Conservation (phyloP, 2,329 filamentous ascomycete species). For the Botrytis tulipae region DNA sequence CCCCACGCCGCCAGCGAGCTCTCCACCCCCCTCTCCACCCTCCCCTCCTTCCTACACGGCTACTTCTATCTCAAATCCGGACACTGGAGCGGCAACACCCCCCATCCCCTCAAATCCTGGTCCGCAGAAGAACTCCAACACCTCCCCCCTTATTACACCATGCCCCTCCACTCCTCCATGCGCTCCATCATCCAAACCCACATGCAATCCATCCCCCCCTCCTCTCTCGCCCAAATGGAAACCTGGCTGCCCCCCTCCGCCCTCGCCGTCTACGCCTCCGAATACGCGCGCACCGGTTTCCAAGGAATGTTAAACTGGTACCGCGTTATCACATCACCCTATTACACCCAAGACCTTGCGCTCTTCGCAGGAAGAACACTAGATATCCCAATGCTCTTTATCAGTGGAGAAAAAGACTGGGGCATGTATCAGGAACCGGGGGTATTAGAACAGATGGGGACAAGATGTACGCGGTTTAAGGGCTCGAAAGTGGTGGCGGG, state of each 20-base stretch:
- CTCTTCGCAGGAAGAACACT: slow-evolving; percentile 60
- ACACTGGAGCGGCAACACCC: slow-evolving; percentile 55
- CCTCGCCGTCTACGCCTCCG: slow-evolving; percentile 57
- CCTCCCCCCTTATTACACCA: slow-evolving; percentile 68
- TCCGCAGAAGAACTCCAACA: slow-evolving; percentile 54
- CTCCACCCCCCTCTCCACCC: slow-evolving; percentile 34
- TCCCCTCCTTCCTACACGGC: slow-evolving; percentile 54
- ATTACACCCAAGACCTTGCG: slow-evolving; percentile 50
- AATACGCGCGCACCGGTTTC: slow-evolving; percentile 62
- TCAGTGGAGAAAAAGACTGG: slow-evolving; percentile 65
- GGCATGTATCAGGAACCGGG: slow-evolving; percentile 67
- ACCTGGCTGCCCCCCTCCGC: slow-evolving; percentile 61
- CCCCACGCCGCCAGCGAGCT: slow-evolving; percentile 48
- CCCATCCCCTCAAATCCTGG: slow-evolving; percentile 55
- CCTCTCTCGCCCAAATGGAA: slow-evolving; percentile 42
- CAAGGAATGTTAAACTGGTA: slow-evolving; percentile 69
- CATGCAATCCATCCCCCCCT: slow-evolving; percentile 44
- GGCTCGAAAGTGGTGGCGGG: slow-evolving; percentile 54
- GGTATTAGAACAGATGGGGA: slow-evolving; percentile 56
- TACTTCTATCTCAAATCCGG: slow-evolving; percentile 69
- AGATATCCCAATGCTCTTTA: slow-evolving; percentile 58
- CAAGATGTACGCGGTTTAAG: slow-evolving; percentile 52
- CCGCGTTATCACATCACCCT: slow-evolving; percentile 53
- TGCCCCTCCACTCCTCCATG: slow-evolving; percentile 58
- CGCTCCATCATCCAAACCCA: slow-evolving; percentile 53